Base-by-base conservation (phyloP, 179 eudicot species). In the Spinacia oleracea region DNA sequence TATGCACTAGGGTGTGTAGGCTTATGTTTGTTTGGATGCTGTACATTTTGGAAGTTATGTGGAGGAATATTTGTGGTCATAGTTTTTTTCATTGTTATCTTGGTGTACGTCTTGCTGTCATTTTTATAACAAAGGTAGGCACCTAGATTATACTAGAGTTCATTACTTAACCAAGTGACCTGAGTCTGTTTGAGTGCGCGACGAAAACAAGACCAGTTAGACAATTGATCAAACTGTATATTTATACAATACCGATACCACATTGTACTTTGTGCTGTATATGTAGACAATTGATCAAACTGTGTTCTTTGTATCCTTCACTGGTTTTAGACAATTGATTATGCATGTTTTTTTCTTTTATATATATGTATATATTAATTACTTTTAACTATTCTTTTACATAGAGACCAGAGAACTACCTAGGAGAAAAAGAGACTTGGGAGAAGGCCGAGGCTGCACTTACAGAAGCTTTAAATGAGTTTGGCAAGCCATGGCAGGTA, bases 401-500 rank as follows among this genome's bases (percentile, higher is more conserved):
- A 0, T 79, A 95, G 98, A 93, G 99, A 89, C 98, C 99, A 51
- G 99, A 96, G 81, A 93, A 93, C 62, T 93, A 79, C 86, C 91
- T 93, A 64, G 98, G 99, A 45, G 98, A 93, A 35, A 14, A 88
- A 23, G 88, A 83, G 83, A 86, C 94, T 71, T 96, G 99, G 99
- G 89, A 96, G 7, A 89, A 85, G 79, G 99, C 99, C 12, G 99
- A 96, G 85, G 89, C 93, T 81, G 91, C 91, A 71, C 98, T 96
- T 50, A 81, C 89, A 56, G 97, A 90, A 87, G 99, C 97, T 77
- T 75, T 96, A 65, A 83, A 96, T 78, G 99, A 93, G 78, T 96
- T 84, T 81, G 98, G 97, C 48, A 88, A 92, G 78, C 90, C 91
- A 12, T 96, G 99, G 99, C 89, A 93, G 98, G 98, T 95, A 74